A percentile compares a stretch with the other conserved stretches of the same genome.
Conservation (phyloP, 2,329 filamentous ascomycete species). For the Trichoderma brevicompactum region DNA sequence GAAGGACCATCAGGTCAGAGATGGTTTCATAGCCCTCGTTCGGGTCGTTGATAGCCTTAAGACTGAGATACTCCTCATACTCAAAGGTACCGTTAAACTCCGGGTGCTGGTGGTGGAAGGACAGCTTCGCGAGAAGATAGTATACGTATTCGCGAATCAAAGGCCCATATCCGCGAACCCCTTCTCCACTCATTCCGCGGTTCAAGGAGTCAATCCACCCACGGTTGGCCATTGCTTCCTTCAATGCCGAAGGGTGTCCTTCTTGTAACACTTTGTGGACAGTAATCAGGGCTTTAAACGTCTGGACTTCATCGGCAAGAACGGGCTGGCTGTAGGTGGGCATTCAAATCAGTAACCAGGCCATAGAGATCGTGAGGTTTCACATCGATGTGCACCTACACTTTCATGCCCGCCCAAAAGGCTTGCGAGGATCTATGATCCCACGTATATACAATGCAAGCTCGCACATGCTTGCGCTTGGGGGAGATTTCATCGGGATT, state of each 20-base stretch:
- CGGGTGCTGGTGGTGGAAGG: conserved; percentile 95
- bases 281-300: conserved; percentile 97
- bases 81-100: conserved; percentile 99
- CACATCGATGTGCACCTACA: conserved; percentile 62
- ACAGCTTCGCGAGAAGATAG: conserved; percentile 90
- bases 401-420: conserved; percentile 99
- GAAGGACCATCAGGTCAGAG: conserved; percentile 91
- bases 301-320: conserved; percentile 96
- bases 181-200: conserved; percentile 80
- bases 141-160: conserved; percentile 97
- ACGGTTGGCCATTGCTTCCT: conserved; percentile 86
- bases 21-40: conserved; percentile 99
- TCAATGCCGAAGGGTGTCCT: conserved; percentile 84
- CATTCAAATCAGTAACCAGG: conserved; percentile 3
- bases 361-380: background rate
- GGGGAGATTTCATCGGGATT: conserved; percentile 70
- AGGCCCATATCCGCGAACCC: conserved; percentile 85
- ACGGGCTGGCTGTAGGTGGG: conserved; percentile 76
- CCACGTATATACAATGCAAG: conserved; percentile 98
- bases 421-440: conserved; percentile 94
- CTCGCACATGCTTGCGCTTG: conserved; percentile 91
- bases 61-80: conserved; percentile 97
- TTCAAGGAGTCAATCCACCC: conserved; percentile 93
- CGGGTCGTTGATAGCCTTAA: conserved; percentile 97
- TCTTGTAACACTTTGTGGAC: conserved; percentile 98